Conservation (phyloP, 306 rosid genomes). For the Prinsepia uniflora region DNA sequence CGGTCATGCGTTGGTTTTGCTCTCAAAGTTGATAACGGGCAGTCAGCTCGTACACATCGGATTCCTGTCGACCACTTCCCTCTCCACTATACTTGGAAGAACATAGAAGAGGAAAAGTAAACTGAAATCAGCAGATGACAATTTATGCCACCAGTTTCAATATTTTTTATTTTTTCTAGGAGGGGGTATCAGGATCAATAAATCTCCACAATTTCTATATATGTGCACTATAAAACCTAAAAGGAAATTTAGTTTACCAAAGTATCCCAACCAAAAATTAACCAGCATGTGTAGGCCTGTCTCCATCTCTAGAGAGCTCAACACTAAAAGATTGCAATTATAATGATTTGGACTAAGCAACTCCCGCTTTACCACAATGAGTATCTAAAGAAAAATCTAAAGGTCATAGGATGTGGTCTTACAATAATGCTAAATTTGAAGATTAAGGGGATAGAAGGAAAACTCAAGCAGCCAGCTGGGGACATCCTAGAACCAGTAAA, state of each 20-base stretch:
- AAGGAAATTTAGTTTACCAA: neutral
- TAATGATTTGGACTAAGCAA: neutral
- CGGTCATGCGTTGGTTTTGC: constrained; percentile 96
- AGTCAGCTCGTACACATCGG: constrained; percentile 90
- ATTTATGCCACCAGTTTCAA: neutral
- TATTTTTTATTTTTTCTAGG: neutral
- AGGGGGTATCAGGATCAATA: neutral
- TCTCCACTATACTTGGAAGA: constrained; percentile 71
- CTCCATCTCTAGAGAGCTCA: neutral
- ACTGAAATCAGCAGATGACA: constrained; percentile 23
- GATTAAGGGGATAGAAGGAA: neutral
- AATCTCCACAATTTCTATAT: neutral
- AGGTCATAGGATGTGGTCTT: neutral
- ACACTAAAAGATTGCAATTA: neutral
- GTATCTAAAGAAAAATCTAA: neutral
- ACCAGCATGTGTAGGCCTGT: neutral
- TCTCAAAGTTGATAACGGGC: constrained; percentile 89
- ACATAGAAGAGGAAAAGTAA: constrained; percentile 21
- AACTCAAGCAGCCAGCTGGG: constrained; percentile 2
- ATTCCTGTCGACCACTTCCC: constrained; percentile 99
- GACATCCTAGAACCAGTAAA: constrained; percentile 5
- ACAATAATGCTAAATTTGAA: neutral
- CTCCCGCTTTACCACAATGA: neutral
- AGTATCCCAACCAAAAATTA: constrained; percentile 2
- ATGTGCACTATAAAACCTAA: neutral